Base-by-base conservation (phyloP, 1,284 basidiomycete species). In the Ganoderma resinaceum region DNA sequence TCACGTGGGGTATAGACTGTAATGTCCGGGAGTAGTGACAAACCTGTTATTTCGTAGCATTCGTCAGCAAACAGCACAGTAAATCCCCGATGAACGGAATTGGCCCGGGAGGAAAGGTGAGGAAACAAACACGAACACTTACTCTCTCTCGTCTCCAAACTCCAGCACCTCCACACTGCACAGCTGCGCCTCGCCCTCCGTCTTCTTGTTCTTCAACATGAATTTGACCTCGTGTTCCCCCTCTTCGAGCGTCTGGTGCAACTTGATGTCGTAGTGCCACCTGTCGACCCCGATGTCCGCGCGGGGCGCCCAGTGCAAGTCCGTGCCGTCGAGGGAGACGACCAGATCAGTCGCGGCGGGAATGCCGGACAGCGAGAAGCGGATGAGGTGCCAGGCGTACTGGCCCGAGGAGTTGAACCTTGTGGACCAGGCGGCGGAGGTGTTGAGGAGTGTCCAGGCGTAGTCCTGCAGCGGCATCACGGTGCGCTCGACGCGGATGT, bases 101-200 rank as follows among this genome's bases (percentile, higher is more conserved):
- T 5, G 9, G 31, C 33, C 37, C 8, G 11, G 23, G 29, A 31
- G 3, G 75, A 33, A 57, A 37, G 57, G 59, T 18, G 55, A 11
- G 23, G 5, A 18, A 20, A 43, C 1, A 31, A n/a, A 46, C 2
- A 23, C 23, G 11, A 23, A 3, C 14, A 49, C 89, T 74, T 73
- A 93, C 92, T 92, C 87, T 31, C 82, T 77, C 55, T 84, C 84
- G 57, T 84, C 80, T 0, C 93, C 94, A 75, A 91, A 95, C 78
- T 95, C 94, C 9, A 95, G 79, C 5, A 94, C 80, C 77, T 95
- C 93, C 2, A 89, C 82, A 71, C 89, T 94, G 72, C 93, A 93
- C 26, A 95, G 79, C 79, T 94, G 91, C 8, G 91, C 92, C 12
- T 79, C 80, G 8, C 88, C 89, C 67, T 86, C 82, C 57, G 83